Evolutionary conservation across 2,329 filamentous ascomycete genomes (phyloP).

Genomic region (Fusarium secorum): DNA sequence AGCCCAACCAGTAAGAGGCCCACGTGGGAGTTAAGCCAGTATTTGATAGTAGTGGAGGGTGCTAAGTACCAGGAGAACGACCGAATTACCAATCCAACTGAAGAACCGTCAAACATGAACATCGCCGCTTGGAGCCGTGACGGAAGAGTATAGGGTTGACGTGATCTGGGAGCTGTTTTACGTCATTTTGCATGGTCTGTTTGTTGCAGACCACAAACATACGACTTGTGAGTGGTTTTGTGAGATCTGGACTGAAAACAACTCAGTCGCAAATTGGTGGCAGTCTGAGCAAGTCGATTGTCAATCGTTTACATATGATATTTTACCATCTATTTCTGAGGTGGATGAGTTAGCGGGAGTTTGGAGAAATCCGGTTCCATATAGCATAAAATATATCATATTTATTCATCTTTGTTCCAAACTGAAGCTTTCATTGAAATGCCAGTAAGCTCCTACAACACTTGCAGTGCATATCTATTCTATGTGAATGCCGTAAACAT

Average conservation of each 20-base stretch:
- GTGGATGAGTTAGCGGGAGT: slow-evolving; percentile 25
- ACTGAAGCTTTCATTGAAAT: neutral
- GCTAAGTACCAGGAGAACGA: slow-evolving; percentile 19
- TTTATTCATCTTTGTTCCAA: neutral
- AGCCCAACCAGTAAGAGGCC: slow-evolving; percentile 35
- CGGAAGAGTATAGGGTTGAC: slow-evolving; percentile 18
- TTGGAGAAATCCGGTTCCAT: slow-evolving; percentile 14
- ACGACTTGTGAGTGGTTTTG: slow-evolving; percentile 14
- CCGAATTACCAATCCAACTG: slow-evolving; percentile 15
- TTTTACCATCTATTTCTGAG: neutral
- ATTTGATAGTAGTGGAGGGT: slow-evolving; percentile 7
- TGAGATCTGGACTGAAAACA: neutral
- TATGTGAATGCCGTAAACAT: neutral
- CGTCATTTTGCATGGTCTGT: slow-evolving; percentile 24
- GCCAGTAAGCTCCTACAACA: neutral
- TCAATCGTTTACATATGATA: neutral
- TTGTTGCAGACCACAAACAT: slow-evolving; percentile 3
- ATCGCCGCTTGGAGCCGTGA: neutral
- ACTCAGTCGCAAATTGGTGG: neutral
- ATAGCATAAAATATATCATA: neutral
- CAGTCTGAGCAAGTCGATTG: neutral
- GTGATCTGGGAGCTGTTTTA: slow-evolving; percentile 18
- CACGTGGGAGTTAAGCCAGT: slow-evolving; percentile 30
- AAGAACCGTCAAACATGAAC: slow-evolving; percentile 9
- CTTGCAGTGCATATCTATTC: neutral